Base-by-base conservation (phyloP, 75 land plant species). In the Isoetes taiwanensis region DNA sequence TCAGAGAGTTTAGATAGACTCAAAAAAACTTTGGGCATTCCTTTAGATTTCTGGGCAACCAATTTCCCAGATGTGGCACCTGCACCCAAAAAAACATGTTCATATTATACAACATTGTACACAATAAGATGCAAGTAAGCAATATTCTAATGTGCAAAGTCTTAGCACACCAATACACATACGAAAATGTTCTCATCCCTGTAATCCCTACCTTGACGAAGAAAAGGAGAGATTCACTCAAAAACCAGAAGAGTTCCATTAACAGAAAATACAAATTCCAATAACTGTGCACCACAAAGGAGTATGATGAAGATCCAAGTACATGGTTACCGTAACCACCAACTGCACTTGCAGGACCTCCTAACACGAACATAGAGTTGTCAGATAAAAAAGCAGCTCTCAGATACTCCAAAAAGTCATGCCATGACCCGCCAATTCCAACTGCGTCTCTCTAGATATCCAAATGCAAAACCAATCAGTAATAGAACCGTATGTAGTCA, bases 341-440 rank as follows among this genome's bases (percentile, higher is more conserved):
- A n/a, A n/a, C n/a, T n/a, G n/a, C n/a, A n/a, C n/a, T n/a, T n/a
- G 83, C 35, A 21, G 59, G 50, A 14, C 69, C 67, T 6, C 70
- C 72, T 19, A 80, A 34, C 39, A 75, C 37, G 67, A 82, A 30
- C 72, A 68, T 76, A 10, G 82, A 75, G 54, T 82, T 68, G 21
- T 65, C 73, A 2, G 82, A 75, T n/a, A 60, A 66, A 27, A 82
- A 38, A 9, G 79, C 85, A 16, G 66, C 70, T 3, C 68, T 42
- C 16, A 85, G 17, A 60, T 85, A 85, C 19, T 70, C 63, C 23
- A 85, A 20, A 69, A 85, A 85, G 23, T 82, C 86, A 29, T 62
- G 50, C 86, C 86, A 82, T 14, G 80, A 54, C 14, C 86, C 83
- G 2, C 86, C 90, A 30, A 85, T 67, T 29, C 90, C 90, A 41